Percentiles rank a stretch among this genome's conserved stretches.
phyloP scores from a whole-genome alignment of 176 grass and related monocot species.

The Dendrocalamus sinicus region DNA sequence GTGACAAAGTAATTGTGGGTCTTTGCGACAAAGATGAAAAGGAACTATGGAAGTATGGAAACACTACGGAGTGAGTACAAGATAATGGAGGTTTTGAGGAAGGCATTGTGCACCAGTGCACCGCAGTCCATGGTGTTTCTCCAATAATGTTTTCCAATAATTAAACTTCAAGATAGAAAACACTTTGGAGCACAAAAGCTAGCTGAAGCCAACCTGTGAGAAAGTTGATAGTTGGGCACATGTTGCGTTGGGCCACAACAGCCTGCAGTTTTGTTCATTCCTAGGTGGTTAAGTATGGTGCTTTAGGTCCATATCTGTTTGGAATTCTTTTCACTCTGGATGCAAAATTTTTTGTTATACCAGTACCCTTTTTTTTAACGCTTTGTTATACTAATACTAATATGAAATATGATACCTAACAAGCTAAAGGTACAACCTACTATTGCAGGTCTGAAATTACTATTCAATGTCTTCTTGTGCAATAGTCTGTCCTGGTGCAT shows the following conservation, averaged over 20 bases:
- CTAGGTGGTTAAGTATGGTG: constrained; percentile 36
- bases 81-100: background rate
- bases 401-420: background rate
- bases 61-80: background rate
- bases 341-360: background rate
- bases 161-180: background rate
- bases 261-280: constrained; percentile 50
- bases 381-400: background rate
- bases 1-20: background rate
- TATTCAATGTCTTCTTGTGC: too few species aligned
- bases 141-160: constrained; percentile 30
- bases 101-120: background rate
- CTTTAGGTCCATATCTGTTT: background rate
- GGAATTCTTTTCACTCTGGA: constrained; percentile 26
- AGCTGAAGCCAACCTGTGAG: constrained; percentile 27
- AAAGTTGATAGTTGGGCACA: constrained; percentile 23
- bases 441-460: too few species aligned
- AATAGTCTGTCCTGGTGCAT: too few species aligned
- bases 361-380: too few species aligned
- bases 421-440: background rate
- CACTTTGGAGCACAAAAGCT: background rate
- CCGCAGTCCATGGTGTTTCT: background rate
- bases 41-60: background rate
- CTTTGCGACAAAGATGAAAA: background rate
- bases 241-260: constrained; percentile 41